Conservation (phyloP, 1,139 yeast species). For the Kodamaea sp. region DNA sequence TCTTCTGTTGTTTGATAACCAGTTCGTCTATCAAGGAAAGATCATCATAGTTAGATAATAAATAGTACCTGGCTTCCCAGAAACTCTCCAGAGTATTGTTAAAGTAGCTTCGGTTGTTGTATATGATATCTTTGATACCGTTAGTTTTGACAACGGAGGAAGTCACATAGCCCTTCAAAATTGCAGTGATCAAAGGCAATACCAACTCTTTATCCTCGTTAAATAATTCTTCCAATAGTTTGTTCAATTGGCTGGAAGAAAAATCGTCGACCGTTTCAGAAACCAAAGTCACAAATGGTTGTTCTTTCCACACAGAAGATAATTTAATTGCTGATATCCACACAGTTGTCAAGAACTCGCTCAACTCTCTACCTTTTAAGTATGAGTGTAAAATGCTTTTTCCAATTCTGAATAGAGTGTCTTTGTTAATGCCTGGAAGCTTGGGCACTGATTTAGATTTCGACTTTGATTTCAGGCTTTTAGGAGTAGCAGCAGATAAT, state of each 20-base stretch:
- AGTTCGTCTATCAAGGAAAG: constrained; percentile 21
- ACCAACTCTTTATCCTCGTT: constrained; percentile 10
- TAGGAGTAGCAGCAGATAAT: background rate
- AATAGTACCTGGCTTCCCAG: constrained; percentile 51
- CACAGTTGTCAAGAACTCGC: constrained; percentile 42
- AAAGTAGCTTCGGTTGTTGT: constrained; percentile 13
- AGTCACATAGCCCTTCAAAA: constrained; percentile 41
- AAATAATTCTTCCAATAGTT: constrained; percentile 21
- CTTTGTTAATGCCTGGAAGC: background rate
- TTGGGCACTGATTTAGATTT: background rate
- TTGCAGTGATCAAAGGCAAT: constrained; percentile 31
- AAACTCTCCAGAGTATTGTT: constrained; percentile 17
- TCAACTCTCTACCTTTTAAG: constrained; percentile 60
- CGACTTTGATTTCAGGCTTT: background rate
- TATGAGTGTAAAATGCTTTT: constrained; percentile 47
- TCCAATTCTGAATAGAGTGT: constrained; percentile 26
- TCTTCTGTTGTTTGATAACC: constrained; percentile 4
- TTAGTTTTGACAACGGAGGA: constrained; percentile 24
- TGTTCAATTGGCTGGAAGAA: constrained; percentile 47
- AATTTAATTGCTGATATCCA: constrained; percentile 44
- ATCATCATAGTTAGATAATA: constrained; percentile 50
- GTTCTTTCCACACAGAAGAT: constrained; percentile 26
- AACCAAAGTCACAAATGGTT: constrained; percentile 34
- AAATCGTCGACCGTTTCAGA: constrained; percentile 42
- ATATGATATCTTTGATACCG: constrained; percentile 16